Evolutionary conservation across 352 stramenopile species (phyloP).

Genomic region (Globisporangium iwayamae): DNA sequence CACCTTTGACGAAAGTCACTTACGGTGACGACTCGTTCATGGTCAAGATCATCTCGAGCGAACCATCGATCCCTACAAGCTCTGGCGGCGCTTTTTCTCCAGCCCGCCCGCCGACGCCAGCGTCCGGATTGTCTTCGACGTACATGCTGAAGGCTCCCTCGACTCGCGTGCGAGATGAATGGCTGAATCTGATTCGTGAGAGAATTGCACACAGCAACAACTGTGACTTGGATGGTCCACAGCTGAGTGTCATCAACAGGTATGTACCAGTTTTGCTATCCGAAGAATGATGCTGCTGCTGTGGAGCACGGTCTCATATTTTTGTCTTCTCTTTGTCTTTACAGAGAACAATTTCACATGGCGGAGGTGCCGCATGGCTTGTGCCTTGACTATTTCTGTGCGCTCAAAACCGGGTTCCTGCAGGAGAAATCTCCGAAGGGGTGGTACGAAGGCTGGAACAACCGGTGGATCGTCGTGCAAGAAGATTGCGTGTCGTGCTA

Average conservation of each 20-base stretch:
- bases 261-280: neutral
- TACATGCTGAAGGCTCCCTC: slow-evolving; percentile 66
- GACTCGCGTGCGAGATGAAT: slow-evolving; percentile 63
- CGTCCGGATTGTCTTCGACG: slow-evolving; percentile 20
- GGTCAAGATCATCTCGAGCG: slow-evolving; percentile 59
- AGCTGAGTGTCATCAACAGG: neutral
- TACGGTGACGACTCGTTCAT: slow-evolving; percentile 83
- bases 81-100: slow-evolving; percentile 20
- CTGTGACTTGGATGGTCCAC: neutral
- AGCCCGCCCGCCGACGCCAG: slow-evolving; percentile 20
- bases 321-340: neutral
- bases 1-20: slow-evolving; percentile 39
- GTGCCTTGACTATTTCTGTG: slow-evolving; percentile 78
- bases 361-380: slow-evolving; percentile 56
- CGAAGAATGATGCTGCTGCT: neutral
- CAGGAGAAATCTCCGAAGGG: slow-evolving; percentile 72
- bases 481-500: slow-evolving; percentile 72
- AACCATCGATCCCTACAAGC: slow-evolving; percentile 22
- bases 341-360: slow-evolving; percentile 24
- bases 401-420: slow-evolving; percentile 65
- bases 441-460: slow-evolving; percentile 83
- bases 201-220: slow-evolving; percentile 19
- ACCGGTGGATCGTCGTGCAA: slow-evolving; percentile 80
- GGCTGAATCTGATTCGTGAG: slow-evolving; percentile 61
- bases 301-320: neutral